Conservation (phyloP, 1,284 basidiomycete genomes). For the Golubevia pallescens region DNA sequence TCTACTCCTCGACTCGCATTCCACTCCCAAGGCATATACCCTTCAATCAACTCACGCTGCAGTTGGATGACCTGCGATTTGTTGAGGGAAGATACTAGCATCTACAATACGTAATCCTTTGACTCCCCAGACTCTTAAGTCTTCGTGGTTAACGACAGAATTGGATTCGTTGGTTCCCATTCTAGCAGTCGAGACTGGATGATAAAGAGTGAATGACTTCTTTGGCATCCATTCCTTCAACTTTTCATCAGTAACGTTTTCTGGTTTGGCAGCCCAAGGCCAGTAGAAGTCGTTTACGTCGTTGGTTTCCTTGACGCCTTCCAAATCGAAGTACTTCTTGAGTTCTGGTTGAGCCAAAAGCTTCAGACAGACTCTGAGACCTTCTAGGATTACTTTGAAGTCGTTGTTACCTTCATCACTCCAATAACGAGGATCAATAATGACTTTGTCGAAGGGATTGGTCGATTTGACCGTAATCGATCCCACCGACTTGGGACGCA, state of each 20-base stretch:
- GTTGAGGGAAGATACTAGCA: constrained; percentile 42
- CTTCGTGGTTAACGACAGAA: constrained; percentile 28
- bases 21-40: background rate
- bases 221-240: constrained; percentile 65
- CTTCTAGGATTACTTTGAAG: constrained; percentile 33
- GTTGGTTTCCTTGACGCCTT: constrained; percentile 24
- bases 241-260: constrained; percentile 42
- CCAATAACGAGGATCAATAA: constrained; percentile 49
- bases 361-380: constrained; percentile 26
- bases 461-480: constrained; percentile 33
- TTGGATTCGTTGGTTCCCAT: constrained; percentile 66
- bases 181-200: constrained; percentile 71
- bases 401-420: constrained; percentile 34
- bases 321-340: constrained; percentile 21
- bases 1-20: background rate
- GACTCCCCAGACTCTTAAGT: constrained; percentile 27
- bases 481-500: constrained; percentile 36
- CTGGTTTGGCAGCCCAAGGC: constrained; percentile 35
- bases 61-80: constrained; percentile 40
- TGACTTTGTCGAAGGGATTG: constrained; percentile 33
- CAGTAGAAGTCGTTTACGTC: constrained; percentile 25
- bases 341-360: constrained; percentile 19
- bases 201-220: constrained; percentile 71
- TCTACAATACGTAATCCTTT: constrained; percentile 41
- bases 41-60: constrained; percentile 15